Evolutionary conservation across 2,329 filamentous ascomycete genomes (phyloP).

Genomic region (Phoma sp.): DNA sequence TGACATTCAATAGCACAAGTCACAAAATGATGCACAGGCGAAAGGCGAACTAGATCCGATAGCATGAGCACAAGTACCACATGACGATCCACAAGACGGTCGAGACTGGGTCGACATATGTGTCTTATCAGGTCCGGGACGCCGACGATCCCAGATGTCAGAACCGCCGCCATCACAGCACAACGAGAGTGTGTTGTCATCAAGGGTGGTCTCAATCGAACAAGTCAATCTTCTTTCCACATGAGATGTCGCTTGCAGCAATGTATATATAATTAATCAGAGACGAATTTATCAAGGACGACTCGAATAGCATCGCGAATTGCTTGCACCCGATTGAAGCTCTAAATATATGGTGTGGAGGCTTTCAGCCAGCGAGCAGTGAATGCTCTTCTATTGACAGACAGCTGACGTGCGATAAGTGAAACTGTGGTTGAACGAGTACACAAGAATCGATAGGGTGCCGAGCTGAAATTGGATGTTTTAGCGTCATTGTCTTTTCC

Average conservation of each 20-base stretch:
- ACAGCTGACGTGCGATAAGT: slow-evolving; percentile 8
- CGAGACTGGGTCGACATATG: not conserved
- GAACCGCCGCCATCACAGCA: too few relatives aligned
- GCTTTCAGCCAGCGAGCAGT: not conserved
- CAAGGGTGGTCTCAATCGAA: not conserved
- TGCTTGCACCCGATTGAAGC: not conserved
- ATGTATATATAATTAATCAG: too few relatives aligned
- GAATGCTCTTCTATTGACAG: not conserved
- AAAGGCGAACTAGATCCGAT: not conserved
- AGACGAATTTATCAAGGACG: too few relatives aligned
- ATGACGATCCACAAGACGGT: not conserved
- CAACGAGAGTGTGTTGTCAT: too few relatives aligned
- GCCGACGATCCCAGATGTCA: too few relatives aligned
- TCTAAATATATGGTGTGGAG: not conserved
- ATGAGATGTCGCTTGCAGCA: too few relatives aligned
- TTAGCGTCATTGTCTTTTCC: slow-evolving; percentile 40
- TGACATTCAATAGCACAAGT: too few relatives aligned
- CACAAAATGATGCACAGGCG: not conserved
- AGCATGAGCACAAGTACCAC: not conserved
- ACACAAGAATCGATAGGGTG: slow-evolving; percentile 37
- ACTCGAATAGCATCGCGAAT: not conserved
- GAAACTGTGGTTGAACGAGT: slow-evolving; percentile 29
- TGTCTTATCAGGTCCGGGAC: not conserved
- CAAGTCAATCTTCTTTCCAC: too few relatives aligned
- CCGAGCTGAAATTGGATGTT: slow-evolving; percentile 47